A percentile compares a stretch with the other conserved stretches of the same genome.
These are phyloP conservation scores for Trichoderma gamsii DNA, from an alignment of 495 filamentous ascomycete genomes.

Conservation along the genomic window DNA sequence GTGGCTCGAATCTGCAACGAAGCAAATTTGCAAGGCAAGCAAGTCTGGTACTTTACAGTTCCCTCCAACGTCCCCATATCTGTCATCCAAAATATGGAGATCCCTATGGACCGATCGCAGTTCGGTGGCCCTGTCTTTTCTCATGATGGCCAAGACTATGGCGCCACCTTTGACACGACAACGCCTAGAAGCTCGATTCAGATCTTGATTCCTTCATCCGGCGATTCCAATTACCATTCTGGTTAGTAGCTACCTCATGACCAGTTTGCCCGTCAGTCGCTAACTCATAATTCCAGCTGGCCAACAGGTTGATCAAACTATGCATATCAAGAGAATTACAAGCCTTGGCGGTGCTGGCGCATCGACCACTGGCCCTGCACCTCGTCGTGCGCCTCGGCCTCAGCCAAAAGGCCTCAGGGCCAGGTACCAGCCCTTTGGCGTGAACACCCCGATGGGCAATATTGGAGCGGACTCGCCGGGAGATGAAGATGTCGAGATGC, in stretches of 20 bases:
- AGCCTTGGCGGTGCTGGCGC: conserved; percentile 18
- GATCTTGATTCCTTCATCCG: conserved; percentile 33
- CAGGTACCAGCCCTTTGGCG: conserved; percentile 40
- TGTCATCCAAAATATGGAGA: conserved; percentile 40
- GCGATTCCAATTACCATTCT: conserved; percentile 35
- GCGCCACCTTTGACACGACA: conserved; percentile 29
- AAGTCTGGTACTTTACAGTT: conserved; percentile 47
- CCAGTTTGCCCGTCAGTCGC: not conserved
- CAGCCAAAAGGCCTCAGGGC: conserved; percentile 41
- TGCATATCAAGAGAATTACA: conserved; percentile 40
- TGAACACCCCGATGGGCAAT: conserved; percentile 22
- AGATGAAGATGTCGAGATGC: conserved; percentile 23
- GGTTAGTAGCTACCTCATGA: conserved; percentile 27
- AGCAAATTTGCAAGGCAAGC: conserved; percentile 42
- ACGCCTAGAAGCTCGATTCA: conserved; percentile 36
- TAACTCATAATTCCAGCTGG: conserved; percentile 23
- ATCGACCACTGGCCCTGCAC: not conserved
- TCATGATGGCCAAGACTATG: conserved; percentile 38
- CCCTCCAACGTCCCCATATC: conserved; percentile 44
- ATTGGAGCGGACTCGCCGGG: conserved; percentile 22
- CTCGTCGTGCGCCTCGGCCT: conserved; percentile 27
- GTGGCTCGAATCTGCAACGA: conserved; percentile 34
- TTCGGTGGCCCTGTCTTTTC: conserved; percentile 32
- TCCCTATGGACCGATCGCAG: conserved; percentile 34
- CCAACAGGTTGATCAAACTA: conserved; percentile 34